Evolutionary conservation across 208 protist genomes (phyloP).

Genomic region (Tetramitus jugosus): DNA sequence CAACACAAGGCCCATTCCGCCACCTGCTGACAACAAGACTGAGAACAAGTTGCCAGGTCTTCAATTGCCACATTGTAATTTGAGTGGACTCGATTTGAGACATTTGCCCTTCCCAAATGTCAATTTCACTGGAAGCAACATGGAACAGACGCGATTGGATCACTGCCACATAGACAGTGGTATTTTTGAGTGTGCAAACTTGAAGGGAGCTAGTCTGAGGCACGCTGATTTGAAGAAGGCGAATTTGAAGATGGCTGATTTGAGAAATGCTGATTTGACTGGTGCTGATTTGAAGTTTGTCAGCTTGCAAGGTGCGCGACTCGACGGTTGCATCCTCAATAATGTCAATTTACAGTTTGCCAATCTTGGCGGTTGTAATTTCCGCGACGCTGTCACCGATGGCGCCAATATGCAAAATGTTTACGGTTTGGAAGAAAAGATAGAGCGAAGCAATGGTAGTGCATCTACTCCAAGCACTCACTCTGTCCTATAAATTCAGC

Average conservation of each 20-base stretch:
- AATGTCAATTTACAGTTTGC: slow-evolving; percentile 10
- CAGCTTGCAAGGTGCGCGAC: background rate
- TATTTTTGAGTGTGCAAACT: background rate
- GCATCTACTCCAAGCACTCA: no score
- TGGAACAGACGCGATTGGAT: slow-evolving; percentile 5
- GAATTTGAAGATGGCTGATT: slow-evolving; percentile 1
- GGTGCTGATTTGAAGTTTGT: slow-evolving; percentile 11
- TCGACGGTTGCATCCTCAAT: background rate
- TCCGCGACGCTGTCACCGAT: background rate
- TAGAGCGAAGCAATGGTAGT: no score
- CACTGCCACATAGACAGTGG: background rate
- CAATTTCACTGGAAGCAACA: slow-evolving; percentile 5
- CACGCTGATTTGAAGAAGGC: slow-evolving; percentile 5
- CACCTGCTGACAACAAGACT: no score
- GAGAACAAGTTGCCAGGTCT: no score
- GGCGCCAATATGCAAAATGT: no score
- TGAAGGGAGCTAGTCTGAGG: background rate
- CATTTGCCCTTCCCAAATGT: background rate
- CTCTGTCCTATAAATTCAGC: no score
- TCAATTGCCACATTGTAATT: no score
- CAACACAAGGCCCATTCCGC: no score
- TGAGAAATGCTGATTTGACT: background rate
- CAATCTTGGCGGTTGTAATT: background rate
- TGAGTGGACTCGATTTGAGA: no score
- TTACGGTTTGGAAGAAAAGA: no score